These are phyloP conservation scores for Fusarium sp. DNA, from an alignment of 2,329 filamentous ascomycete species.

Conservation along the genomic window DNA sequence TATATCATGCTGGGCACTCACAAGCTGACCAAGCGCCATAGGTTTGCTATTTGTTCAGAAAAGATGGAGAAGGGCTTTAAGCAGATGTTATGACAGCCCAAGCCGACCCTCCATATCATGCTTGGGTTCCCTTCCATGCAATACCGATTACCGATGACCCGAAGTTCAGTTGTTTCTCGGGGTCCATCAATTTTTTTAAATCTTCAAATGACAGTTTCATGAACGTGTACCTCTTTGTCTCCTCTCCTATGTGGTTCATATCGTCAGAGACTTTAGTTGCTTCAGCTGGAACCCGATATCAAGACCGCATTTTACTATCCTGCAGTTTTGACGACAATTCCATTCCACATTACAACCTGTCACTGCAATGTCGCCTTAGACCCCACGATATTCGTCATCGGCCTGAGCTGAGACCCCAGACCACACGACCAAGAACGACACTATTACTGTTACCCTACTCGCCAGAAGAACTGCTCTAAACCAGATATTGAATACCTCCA, in stretches of 20 bases:
- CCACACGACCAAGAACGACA: constrained; percentile 31
- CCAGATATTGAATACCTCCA: constrained; percentile 1
- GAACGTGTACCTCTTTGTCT: background rate
- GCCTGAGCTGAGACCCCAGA: constrained; percentile 24
- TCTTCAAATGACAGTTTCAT: constrained; percentile 9
- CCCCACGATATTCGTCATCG: constrained; percentile 49
- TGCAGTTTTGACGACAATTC: constrained; percentile 3
- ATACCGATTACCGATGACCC: constrained; percentile 38
- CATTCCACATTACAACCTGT: constrained; percentile 1
- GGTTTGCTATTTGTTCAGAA: constrained; percentile 29
- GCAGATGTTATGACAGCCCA: constrained; percentile 28
- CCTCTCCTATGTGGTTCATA: background rate
- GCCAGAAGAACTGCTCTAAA: constrained; percentile 21
- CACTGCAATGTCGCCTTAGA: constrained; percentile 43
- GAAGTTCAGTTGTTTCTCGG: constrained; percentile 2
- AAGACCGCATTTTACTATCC: constrained; percentile 1
- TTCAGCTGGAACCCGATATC: background rate
- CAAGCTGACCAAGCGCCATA: constrained; percentile 26
- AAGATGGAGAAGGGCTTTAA: constrained; percentile 26
- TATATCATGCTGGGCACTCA: constrained; percentile 27
- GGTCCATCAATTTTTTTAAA: constrained; percentile 3
- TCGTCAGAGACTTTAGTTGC: background rate
- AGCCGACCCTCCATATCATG: constrained; percentile 21
- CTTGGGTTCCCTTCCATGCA: constrained; percentile 1
- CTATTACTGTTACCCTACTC: constrained; percentile 29